Evolutionary conservation across 805 yeast genomes (phyloP), one percentile per base, ranked within the genome.

Genomic region (Ogataea henricii): DNA sequence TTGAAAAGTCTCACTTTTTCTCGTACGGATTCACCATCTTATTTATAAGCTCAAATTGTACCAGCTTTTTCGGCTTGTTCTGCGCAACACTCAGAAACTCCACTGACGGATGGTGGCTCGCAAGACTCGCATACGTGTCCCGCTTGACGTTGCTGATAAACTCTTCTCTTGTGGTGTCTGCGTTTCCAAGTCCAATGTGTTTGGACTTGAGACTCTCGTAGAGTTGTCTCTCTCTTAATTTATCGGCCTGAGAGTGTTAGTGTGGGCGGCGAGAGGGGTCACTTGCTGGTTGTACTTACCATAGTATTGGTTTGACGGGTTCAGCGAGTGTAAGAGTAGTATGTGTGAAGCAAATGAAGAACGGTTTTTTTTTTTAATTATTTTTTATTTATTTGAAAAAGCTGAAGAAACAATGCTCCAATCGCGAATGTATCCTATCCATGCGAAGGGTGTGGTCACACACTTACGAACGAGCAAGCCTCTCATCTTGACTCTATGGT

Each of bases 101-200:
- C 37, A 83, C 59, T 44, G 82, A 47, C 10, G 76, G 70, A 16
- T 77, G 77, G 58, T 85, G 89, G 21, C 82, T 82, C n/a, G 78
- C 73, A 39, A 84, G 65, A 17, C 84, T 74, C 0, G 86, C 76
- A 48, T 79, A 78, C 1, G 89, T 79, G 56, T 87, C 95, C 49
- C 87, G 68, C 46, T 81, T 81, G 1, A 85, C 71, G 56, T 86
- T 87, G 5, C 76, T 65, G 51, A 83, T 58, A 80, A 92, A 91
- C 63, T 87, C 92, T 13, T 73, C 72, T 43, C 83, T 71, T 0
- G 85, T 72, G 0, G 95, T 89, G 45, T 81, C 83, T 8, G 90
- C 75, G 59, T 81, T 76, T 0, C 97, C 97, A 1, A 91, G 64
- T 1, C 96, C 96, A 18, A 85, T 70, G 60, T 86, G 82, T 58